A percentile compares a stretch with the other conserved stretches of the same genome.
Conservation (phyloP, 2,329 filamentous ascomycete species). For the Thelonectria olida region DNA sequence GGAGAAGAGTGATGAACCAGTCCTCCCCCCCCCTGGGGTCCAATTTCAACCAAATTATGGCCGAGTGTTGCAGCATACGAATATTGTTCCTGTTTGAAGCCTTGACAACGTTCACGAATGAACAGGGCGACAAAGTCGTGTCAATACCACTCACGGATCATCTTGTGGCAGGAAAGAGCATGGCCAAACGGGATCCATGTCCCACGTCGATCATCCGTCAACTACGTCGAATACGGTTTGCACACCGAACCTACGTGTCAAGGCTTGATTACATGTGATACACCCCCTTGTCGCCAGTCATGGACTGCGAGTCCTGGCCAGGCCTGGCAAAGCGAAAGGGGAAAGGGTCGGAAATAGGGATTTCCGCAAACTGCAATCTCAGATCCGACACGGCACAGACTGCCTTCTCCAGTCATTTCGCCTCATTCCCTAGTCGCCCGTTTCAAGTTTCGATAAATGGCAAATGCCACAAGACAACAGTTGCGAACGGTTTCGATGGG, state of each 20-base stretch:
- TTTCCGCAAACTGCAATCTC: slow-evolving; percentile 9
- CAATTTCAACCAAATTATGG: slow-evolving; percentile 5
- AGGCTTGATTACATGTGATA: slow-evolving; percentile 8
- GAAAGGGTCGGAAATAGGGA: slow-evolving; percentile 5
- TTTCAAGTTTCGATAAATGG: slow-evolving; percentile 12
- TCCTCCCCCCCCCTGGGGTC: not conserved
- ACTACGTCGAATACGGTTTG: not conserved
- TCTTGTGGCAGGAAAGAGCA: slow-evolving; percentile 3
- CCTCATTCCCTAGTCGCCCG: not conserved
- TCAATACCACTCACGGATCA: slow-evolving; percentile 12
- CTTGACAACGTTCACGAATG: not conserved
- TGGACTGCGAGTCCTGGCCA: not conserved
- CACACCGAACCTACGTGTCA: not conserved
- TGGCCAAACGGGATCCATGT: slow-evolving; percentile 3
- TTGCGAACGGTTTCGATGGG: not conserved
- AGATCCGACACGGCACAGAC: slow-evolving; percentile 1
- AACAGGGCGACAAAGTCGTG: not conserved
- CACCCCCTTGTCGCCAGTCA: not conserved
- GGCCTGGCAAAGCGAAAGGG: not conserved
- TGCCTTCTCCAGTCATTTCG: not conserved
- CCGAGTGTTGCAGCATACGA: not conserved
- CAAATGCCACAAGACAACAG: not conserved
- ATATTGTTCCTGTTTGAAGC: no score
- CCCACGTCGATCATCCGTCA: slow-evolving; percentile 16
- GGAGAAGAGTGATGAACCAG: slow-evolving; percentile 3